Base-by-base conservation (phyloP, 208 protist genomes). In the Wallacemonas sp. region DNA sequence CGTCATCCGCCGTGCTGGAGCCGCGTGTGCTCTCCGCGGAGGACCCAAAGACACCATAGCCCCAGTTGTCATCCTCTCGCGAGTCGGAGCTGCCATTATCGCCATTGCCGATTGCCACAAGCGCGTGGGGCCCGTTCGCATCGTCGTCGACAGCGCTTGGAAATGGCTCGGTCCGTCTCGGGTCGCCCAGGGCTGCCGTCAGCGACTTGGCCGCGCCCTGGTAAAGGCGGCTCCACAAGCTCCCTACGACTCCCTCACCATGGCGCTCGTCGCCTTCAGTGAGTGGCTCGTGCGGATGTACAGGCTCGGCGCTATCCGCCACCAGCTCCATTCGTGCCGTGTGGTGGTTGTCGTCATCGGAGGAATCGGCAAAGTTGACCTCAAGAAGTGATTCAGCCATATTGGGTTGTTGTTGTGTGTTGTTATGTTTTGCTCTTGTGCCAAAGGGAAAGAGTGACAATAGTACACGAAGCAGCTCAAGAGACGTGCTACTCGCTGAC, bases 351-450 rank as follows among this genome's bases (percentile, higher is more conserved):
- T 80, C 85, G 12, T 92, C 84, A 61, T 92, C 83, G 39, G 84
- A 89, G 17, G 81, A 89, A 47, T 95, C 89, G 6, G 77, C 41
- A 60, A 95, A 94, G 41, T 55, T 41, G 1, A 94, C 54, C 26
- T 80, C 72, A 53, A 85, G 72, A 6, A 38, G 51, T 46, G n/a
- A n/a, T n/a, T n/a, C n/a, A n/a, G n/a, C n/a, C n/a, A n/a, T n/a
- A n/a, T n/a, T n/a, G n/a, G n/a, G n/a, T n/a, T n/a, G n/a, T n/a
- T n/a, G n/a, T n/a, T n/a, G n/a, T n/a, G n/a, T n/a, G n/a, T n/a
- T n/a, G n/a, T n/a, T n/a, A n/a, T n/a, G n/a, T n/a, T n/a, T n/a
- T n/a, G n/a, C n/a, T n/a, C n/a, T n/a, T n/a, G n/a, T n/a, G n/a
- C n/a, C n/a, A n/a, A n/a, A n/a, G n/a, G n/a, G n/a, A n/a, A n/a